Evolutionary conservation across 2,329 filamentous ascomycete genomes (phyloP).

Genomic region (Paraphoma sp.): DNA sequence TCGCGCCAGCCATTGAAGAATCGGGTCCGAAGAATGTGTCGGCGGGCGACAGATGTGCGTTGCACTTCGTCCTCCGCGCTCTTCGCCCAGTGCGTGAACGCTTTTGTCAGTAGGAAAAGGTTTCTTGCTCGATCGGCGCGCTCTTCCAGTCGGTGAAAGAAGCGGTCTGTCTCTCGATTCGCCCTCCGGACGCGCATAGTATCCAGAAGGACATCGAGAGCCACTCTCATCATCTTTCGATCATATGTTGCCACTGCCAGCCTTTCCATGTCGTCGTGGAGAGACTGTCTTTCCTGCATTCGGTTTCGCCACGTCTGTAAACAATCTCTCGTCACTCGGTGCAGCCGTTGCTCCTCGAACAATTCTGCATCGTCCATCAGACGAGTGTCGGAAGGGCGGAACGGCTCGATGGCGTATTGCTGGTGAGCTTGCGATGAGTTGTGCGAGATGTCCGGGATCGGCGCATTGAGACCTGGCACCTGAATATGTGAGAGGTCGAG

Average conservation of each 20-base stretch:
- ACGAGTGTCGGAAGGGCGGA: conserved; percentile 58
- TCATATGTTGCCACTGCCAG: conserved; percentile 56
- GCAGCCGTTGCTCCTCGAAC: conserved; percentile 40
- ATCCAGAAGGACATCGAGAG: conserved; percentile 52
- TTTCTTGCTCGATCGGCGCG: conserved; percentile 70
- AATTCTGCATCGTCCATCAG: conserved; percentile 59
- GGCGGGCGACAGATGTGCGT: conserved; percentile 70
- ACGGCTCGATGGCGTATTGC: conserved; percentile 47
- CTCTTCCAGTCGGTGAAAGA: conserved; percentile 63
- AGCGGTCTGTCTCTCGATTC: conserved; percentile 56
- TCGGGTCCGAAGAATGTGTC: conserved; percentile 72
- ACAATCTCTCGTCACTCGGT: conserved; percentile 32
- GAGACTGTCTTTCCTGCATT: conserved; percentile 27
- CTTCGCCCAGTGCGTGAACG: conserved; percentile 73
- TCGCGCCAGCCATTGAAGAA: conserved; percentile 74
- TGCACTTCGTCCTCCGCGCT: conserved; percentile 69
- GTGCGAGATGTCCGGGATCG: conserved; percentile 30
- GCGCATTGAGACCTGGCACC: conserved; percentile 46
- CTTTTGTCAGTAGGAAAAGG: conserved; percentile 68
- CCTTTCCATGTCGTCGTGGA: conserved; percentile 31
- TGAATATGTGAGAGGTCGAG: conserved; percentile 38
- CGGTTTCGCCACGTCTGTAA: conserved; percentile 57
- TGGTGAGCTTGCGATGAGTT: conserved; percentile 17
- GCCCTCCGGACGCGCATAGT: conserved; percentile 47
- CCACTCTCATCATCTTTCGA: conserved; percentile 59